Percentiles rank a stretch among this genome's conserved stretches.
Evolutionary conservation across 2,329 filamentous ascomycete species (phyloP).

Genomic region (Scedosporium dehoogii): DNA sequence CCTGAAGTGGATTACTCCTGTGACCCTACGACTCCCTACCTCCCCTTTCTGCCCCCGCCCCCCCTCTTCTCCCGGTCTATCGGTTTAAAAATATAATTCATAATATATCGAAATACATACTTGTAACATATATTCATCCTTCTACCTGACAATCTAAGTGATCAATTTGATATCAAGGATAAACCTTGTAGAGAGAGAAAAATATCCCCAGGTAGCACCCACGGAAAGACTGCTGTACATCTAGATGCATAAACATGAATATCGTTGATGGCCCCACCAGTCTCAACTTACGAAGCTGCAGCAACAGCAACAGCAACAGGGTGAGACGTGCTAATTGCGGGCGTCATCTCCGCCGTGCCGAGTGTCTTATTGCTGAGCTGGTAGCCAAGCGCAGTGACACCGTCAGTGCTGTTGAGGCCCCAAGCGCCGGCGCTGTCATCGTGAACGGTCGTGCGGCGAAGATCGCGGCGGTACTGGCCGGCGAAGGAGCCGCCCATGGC

Average conservation of each 20-base stretch:
- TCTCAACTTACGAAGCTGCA: neutral
- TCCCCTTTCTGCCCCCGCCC: too few relatives aligned
- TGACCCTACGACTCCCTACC: too few relatives aligned
- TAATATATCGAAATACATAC: neutral
- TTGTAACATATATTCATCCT: neutral
- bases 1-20: too few relatives aligned
- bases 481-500: constrained; percentile 37
- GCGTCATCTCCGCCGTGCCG: neutral
- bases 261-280: neutral
- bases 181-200: neutral
- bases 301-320: constrained; percentile 1
- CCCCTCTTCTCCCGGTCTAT: too few relatives aligned
- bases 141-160: neutral
- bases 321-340: neutral
- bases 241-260: neutral
- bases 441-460: constrained; percentile 47
- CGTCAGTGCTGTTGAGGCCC: constrained; percentile 22
- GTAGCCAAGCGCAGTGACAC: constrained; percentile 5
- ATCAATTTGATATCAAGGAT: neutral
- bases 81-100: neutral
- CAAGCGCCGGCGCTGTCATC: constrained; percentile 28
- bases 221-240: neutral
- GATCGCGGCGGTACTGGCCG: constrained; percentile 38
- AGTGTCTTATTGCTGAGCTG: constrained; percentile 2
- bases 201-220: neutral